Percentiles rank a stretch among this genome's conserved stretches.
Evolutionary conservation across 805 yeast species (phyloP).

Genomic region (Torulaspora franciscae): DNA sequence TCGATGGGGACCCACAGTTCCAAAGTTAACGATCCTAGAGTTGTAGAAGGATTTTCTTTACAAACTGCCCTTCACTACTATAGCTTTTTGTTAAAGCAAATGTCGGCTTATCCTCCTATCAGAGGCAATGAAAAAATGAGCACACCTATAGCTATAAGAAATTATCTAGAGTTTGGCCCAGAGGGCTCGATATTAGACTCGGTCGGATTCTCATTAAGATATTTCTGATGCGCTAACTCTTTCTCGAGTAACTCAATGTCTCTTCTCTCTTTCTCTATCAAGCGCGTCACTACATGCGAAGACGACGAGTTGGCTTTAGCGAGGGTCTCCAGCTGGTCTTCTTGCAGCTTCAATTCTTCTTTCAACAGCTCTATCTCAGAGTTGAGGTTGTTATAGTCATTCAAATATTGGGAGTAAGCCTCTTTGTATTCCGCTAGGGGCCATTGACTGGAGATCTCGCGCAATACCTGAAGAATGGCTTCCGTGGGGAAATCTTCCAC

Average conservation of each 20-base stretch:
- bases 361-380: slow-evolving; percentile 34
- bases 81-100: neutral
- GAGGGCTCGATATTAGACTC: neutral
- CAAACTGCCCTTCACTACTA: neutral
- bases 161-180: neutral
- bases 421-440: slow-evolving; percentile 40
- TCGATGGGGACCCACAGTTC: slow-evolving; percentile 3
- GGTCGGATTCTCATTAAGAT: neutral
- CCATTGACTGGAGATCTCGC: slow-evolving; percentile 35
- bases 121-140: slow-evolving; percentile 1
- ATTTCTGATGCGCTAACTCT: slow-evolving; percentile 24
- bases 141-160: neutral
- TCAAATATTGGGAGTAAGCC: slow-evolving; percentile 41
- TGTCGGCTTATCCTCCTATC: slow-evolving; percentile 4
- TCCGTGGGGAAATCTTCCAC: slow-evolving; percentile 37
- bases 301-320: slow-evolving; percentile 12
- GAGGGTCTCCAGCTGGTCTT: slow-evolving; percentile 26
- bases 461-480: slow-evolving; percentile 25
- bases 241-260: slow-evolving; percentile 43
- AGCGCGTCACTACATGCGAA: slow-evolving; percentile 33
- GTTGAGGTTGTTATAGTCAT: slow-evolving; percentile 42
- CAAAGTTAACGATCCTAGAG: neutral
- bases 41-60: neutral
- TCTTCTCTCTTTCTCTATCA: slow-evolving; percentile 43
- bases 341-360: slow-evolving; percentile 25